Evolutionary conservation across 257 asterid genomes (phyloP), one percentile per base, ranked within the genome.

Genomic region (Solanum medicagineum): DNA sequence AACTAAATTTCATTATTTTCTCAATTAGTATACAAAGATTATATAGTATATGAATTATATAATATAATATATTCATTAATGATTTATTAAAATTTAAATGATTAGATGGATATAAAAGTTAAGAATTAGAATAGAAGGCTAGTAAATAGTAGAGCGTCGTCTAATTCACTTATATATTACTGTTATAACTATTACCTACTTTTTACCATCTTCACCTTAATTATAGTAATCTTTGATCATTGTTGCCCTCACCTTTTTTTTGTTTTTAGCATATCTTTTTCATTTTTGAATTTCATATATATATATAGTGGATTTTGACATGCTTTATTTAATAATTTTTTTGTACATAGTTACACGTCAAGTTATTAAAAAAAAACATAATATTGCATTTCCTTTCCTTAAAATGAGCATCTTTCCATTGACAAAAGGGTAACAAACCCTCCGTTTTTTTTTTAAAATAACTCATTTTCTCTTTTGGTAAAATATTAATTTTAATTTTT

Each of bases 101-200:
- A 26, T 65, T 63, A n/a, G 7, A 7, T n/a, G 3, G 13, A n/a
- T n/a, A 60, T 60, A 0, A 0, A 60, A n/a, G 4, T 10, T 24
- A 24, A 60, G 6, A 4, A 60, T 60, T 10, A n/a, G 7, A 2
- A 3, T 59, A 60, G 3, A 60, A 10, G 1, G 32, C 10, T 60
- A 10, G 15, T 60, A 60, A 20, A 1, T 4, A 4, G 1, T 10
- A 1, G 14, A 60, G 2, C 15, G 1, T 60, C n/a, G 0, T 2
- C 3, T 10, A 60, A 4, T 57, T 57, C 4, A 10, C 7, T 60
- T 59, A 59, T 10, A 14, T n/a, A 2, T 60, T 60, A 60, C 19
- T 60, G 10, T n/a, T n/a, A n/a, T n/a, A n/a, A n/a, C 10, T 60
- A 10, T 10, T n/a, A 2, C 7, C 1, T 5, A 2, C 3, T n/a